Evolutionary conservation across 352 stramenopile species (phyloP), one percentile per base, ranked within the genome.

Genomic region (Pythium scleroteichum): DNA sequence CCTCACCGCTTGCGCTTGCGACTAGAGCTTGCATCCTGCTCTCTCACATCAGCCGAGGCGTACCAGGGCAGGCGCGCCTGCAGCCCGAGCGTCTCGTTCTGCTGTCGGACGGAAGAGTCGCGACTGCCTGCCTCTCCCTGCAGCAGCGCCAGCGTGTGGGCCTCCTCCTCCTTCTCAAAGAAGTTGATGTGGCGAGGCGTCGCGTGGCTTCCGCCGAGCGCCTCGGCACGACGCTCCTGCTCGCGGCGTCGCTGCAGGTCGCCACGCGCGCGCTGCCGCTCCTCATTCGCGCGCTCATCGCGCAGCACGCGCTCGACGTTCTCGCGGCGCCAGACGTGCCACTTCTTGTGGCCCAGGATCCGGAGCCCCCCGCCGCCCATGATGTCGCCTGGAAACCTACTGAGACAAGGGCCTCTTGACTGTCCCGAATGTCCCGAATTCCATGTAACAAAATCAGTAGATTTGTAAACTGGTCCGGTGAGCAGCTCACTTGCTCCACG

Each of bases 261-360:
- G 14, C 71, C 53, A 29, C 71, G 29, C 45, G 71, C 42, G 29
- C 77, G 68, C 39, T 82, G 57, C 52, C 72, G 53, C 16, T 87
- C 78, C 26, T 61, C 69, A 26, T 82, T 63, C 52, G 58, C 54
- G 0, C 67, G 62, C 69, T 94, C 85, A 58, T 95, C 83, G 10
- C 78, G 72, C 24, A 75, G 51, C 60, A 93, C 83, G 44, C 82
- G 83, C 65, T 92, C 83, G 47, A 92, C 87, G 70, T 92, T 92
- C 47, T 93, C 83, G 17, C 83, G 76, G 9, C 81, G 81, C 85
- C 85, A 95, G 24, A 95, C 85, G 62, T 95, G 83, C 85, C 85
- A 95, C 52, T 80, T 88, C 75, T 95, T 95, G 54, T 72, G 59
- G 24, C 66, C 66, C 22, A 72, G 66, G 35, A 72, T 72, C 0